Conservation (phyloP, 768 basidiomycete species). For the Mycena haematopus region DNA sequence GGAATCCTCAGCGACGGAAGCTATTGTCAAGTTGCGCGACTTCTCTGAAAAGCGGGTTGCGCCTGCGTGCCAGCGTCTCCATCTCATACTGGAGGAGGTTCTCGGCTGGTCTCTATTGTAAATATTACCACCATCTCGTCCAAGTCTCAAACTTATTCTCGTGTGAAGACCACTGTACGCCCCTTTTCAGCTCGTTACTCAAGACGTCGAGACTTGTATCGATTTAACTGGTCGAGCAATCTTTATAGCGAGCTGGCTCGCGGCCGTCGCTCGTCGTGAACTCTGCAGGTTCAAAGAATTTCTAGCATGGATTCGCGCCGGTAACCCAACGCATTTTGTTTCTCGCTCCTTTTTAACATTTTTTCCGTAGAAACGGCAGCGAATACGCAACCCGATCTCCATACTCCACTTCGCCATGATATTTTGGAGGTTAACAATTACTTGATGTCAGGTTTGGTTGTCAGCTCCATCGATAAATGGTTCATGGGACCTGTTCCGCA, state of each 20-base stretch:
- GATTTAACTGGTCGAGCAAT: conserved; percentile 62
- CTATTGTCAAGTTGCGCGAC: conserved; percentile 75
- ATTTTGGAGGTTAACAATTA: conserved; percentile 84
- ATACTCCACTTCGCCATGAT: conserved; percentile 65
- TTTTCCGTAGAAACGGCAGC: conserved; percentile 52
- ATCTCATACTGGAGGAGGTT: conserved; percentile 79
- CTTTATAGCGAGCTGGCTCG: conserved; percentile 71
- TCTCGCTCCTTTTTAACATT: conserved; percentile 28
- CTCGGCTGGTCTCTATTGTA: conserved; percentile 81
- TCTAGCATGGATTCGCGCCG: conserved; percentile 76
- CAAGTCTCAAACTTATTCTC: conserved; percentile 19
- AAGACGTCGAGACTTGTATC: conserved; percentile 60
- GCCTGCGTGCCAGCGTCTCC: conserved; percentile 78
- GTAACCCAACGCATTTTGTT: conserved; percentile 45
- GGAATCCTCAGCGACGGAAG: conserved; percentile 76
- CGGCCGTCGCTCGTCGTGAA: conserved; percentile 69
- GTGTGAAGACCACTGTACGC: conserved; percentile 60
- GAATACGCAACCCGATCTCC: conserved; percentile 59
- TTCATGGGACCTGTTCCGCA: conserved; percentile 69
- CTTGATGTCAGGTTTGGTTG: conserved; percentile 70
- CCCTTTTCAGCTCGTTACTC: conserved; percentile 58
- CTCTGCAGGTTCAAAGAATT: conserved; percentile 79
- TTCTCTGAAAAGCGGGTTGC: conserved; percentile 71
- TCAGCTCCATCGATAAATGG: conserved; percentile 80
- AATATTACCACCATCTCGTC: conserved; percentile 30